Evolutionary conservation across 140 eudicot species (phyloP).

Genomic region (Stevia rebaudiana): DNA sequence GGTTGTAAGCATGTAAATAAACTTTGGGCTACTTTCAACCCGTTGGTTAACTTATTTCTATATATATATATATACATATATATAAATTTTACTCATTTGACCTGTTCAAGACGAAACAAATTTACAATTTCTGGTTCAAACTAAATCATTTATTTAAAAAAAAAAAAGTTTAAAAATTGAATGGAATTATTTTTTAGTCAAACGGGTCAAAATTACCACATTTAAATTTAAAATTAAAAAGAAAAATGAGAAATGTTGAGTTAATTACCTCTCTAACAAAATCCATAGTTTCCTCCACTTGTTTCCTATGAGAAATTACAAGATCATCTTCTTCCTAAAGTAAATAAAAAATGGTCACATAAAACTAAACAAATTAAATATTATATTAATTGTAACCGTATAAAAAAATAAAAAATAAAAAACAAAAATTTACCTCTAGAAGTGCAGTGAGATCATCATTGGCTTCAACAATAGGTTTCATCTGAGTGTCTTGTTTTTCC

Average conservation of each 20-base stretch:
- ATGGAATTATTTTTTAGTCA: background rate
- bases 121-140: no score
- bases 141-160: no score
- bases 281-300: slow-evolving; percentile 71
- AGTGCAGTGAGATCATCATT: slow-evolving; percentile 41
- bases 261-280: slow-evolving; percentile 52
- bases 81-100: background rate
- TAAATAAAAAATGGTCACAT: slow-evolving; percentile 10
- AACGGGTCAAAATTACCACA: background rate
- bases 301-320: slow-evolving; percentile 56
- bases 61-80: background rate
- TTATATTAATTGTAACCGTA: background rate
- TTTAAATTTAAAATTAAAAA: background rate
- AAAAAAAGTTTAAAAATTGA: background rate
- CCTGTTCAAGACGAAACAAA: no score
- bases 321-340: slow-evolving; percentile 70
- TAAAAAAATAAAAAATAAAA: background rate
- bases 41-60: background rate
- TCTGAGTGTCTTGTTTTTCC: slow-evolving; percentile 20
- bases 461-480: slow-evolving; percentile 32
- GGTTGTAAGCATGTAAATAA: background rate
- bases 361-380: background rate
- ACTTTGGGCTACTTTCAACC: background rate
- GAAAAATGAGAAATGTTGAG: background rate
- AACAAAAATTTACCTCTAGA: slow-evolving; percentile 37